Evolutionary conservation across 1,284 basidiomycete genomes (phyloP).

Genomic region (Apiotrichum akiyoshidainum): DNA sequence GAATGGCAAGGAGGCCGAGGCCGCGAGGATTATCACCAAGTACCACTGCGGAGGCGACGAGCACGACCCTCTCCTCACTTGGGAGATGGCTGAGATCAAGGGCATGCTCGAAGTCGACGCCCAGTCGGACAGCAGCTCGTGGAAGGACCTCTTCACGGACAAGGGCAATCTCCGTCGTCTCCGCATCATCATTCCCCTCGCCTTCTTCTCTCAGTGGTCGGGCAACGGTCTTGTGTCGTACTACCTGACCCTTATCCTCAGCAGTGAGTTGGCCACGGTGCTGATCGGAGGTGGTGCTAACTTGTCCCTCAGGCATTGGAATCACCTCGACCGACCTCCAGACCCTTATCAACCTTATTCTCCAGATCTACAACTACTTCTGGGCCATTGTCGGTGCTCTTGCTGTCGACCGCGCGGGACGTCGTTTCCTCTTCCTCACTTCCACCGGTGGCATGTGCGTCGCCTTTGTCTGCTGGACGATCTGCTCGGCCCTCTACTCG

Average conservation of each 20-base stretch:
- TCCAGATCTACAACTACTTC: constrained; percentile 23
- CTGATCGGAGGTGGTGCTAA: too few relatives aligned
- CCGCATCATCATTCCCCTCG: constrained; percentile 35
- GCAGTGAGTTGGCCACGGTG: constrained; percentile 38
- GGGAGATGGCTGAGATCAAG: constrained; percentile 48
- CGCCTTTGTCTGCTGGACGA: constrained; percentile 64
- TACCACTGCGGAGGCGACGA: constrained; percentile 59
- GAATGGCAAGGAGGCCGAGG: constrained; percentile 19
- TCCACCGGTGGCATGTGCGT: constrained; percentile 47
- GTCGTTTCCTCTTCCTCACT: constrained; percentile 27
- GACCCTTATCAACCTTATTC: constrained; percentile 60
- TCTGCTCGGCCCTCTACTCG: constrained; percentile 62
- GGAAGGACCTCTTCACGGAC: constrained; percentile 42
- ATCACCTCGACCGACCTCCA: constrained; percentile 62
- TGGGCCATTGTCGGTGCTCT: constrained; percentile 31
- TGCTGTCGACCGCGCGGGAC: constrained; percentile 42
- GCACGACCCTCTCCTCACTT: constrained; percentile 42
- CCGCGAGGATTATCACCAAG: constrained; percentile 80
- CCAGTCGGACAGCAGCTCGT: constrained; percentile 46
- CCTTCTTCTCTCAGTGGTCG: constrained; percentile 44
- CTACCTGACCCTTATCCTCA: constrained; percentile 69
- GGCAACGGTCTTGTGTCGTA: constrained; percentile 42
- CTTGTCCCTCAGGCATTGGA: constrained; percentile 54
- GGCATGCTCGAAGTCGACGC: constrained; percentile 30
- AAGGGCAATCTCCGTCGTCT: constrained; percentile 28